These are phyloP conservation scores for Calvatia gigantea DNA, from an alignment of 768 basidiomycete genomes.

Conservation along the genomic window DNA sequence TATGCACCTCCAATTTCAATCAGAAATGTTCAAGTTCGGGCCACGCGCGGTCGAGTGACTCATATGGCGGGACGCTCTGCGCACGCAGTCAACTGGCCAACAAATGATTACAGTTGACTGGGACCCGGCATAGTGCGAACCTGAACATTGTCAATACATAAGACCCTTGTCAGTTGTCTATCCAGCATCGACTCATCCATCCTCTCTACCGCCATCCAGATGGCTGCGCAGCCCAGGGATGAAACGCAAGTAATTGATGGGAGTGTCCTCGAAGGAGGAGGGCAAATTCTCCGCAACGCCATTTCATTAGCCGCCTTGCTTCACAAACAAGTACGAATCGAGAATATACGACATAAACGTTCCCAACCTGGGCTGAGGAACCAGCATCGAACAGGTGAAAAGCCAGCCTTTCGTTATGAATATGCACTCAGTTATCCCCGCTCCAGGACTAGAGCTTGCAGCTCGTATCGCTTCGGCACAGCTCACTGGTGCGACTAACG, in stretches of 20 bases:
- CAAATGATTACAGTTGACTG: too few species aligned
- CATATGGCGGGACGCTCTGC: too few species aligned
- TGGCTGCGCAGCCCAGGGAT: too few species aligned
- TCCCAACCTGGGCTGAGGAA: conserved; percentile 63
- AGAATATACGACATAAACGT: conserved; percentile 58
- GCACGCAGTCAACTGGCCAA: too few species aligned
- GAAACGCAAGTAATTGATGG: conserved; percentile 32
- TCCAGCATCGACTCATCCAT: too few species aligned
- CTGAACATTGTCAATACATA: too few species aligned
- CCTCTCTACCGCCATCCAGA: too few species aligned
- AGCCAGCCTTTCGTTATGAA: neutral
- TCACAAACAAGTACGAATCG: conserved; percentile 53
- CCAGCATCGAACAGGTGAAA: conserved; percentile 67
- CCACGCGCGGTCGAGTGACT: too few species aligned
- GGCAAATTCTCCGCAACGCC: conserved; percentile 70
- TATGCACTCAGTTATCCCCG: neutral
- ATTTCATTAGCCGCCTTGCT: conserved; percentile 65
- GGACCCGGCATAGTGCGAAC: too few species aligned
- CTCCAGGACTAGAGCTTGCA: conserved; percentile 60
- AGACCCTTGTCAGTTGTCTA: too few species aligned
- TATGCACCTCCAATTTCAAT: too few species aligned
- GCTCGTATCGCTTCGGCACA: conserved; percentile 55
- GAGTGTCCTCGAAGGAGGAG: conserved; percentile 59
- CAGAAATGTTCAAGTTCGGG: too few species aligned
- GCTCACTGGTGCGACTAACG: conserved; percentile 51